These are phyloP conservation scores for Schwanniomyces vanrijiae DNA, from an alignment of 805 yeast species.

Conservation along the genomic window DNA sequence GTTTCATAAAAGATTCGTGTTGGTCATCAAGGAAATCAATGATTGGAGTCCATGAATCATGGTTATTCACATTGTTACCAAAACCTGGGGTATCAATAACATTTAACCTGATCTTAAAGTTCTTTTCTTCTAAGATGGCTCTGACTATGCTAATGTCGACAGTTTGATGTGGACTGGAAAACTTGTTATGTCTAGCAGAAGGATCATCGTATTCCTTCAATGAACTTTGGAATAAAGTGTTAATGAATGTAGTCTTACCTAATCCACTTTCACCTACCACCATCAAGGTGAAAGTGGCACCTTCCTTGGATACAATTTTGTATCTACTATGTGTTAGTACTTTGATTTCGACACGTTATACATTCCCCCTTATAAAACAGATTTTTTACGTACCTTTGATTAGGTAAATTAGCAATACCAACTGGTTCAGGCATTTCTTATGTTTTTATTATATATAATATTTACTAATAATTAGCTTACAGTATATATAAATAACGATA, in stretches of 20 bases:
- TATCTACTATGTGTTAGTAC: slow-evolving; percentile 39
- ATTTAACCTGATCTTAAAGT: slow-evolving; percentile 73
- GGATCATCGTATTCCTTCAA: slow-evolving; percentile 60
- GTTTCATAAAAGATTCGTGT: slow-evolving; percentile 84
- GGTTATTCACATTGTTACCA: slow-evolving; percentile 87
- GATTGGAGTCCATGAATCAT: slow-evolving; percentile 82
- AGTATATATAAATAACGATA: slow-evolving; percentile 6
- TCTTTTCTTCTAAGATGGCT: slow-evolving; percentile 83
- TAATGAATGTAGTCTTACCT: slow-evolving; percentile 89
- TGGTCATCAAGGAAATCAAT: slow-evolving; percentile 90
- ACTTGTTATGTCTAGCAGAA: slow-evolving; percentile 57
- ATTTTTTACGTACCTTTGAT: slow-evolving; percentile 54
- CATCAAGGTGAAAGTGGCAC: slow-evolving; percentile 78
- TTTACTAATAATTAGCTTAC: neutral
- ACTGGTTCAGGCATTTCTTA: slow-evolving; percentile 52
- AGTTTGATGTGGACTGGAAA: slow-evolving; percentile 56
- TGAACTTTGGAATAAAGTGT: slow-evolving; percentile 77
- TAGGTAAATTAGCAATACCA: slow-evolving; percentile 72
- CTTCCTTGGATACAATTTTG: slow-evolving; percentile 72
- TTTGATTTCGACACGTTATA: slow-evolving; percentile 6
- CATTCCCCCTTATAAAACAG: neutral
- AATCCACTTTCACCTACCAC: slow-evolving; percentile 90
- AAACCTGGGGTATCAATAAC: slow-evolving; percentile 92
- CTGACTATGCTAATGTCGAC: slow-evolving; percentile 77
- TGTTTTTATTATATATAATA: slow-evolving; percentile 9